These are phyloP conservation scores for Bipolaris victoriae DNA, from an alignment of 2,329 filamentous ascomycete genomes.

Conservation along the genomic window DNA sequence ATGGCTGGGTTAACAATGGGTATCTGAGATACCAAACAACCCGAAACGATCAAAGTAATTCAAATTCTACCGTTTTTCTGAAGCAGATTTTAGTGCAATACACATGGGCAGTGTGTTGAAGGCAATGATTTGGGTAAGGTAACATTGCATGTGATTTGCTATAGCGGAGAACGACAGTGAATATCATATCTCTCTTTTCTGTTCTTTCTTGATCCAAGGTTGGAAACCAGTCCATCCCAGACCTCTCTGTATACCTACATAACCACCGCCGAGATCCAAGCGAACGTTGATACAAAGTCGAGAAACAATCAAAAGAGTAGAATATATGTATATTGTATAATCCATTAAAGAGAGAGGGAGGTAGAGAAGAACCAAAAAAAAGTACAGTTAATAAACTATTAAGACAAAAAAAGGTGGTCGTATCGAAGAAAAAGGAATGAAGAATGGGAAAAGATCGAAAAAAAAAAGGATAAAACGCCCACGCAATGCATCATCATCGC, in stretches of 20 bases:
- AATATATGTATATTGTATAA: neutral
- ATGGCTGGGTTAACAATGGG: conserved; percentile 20
- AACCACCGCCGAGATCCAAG: neutral
- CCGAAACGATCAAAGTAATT: conserved; percentile 4
- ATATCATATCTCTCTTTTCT: neutral
- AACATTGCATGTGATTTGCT: neutral
- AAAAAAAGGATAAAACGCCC: neutral
- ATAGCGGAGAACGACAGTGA: no score
- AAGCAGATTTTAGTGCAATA: neutral
- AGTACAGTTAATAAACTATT: neutral
- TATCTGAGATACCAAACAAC: conserved; percentile 17
- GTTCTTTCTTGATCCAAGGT: neutral
- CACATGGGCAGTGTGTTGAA: neutral
- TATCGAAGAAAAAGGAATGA: neutral
- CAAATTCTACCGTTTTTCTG: neutral
- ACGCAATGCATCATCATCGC: conserved; percentile 5
- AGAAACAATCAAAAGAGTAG: neutral
- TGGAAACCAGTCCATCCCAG: neutral
- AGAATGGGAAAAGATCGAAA: no score
- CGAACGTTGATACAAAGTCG: neutral
- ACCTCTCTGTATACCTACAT: neutral
- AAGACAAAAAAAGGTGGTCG: neutral
- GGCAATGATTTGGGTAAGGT: neutral
- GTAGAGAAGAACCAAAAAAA: neutral
- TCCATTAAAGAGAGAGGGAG: neutral